Conservation (phyloP, 2,329 filamentous ascomycete species). For the Hypoxylon sp. region DNA sequence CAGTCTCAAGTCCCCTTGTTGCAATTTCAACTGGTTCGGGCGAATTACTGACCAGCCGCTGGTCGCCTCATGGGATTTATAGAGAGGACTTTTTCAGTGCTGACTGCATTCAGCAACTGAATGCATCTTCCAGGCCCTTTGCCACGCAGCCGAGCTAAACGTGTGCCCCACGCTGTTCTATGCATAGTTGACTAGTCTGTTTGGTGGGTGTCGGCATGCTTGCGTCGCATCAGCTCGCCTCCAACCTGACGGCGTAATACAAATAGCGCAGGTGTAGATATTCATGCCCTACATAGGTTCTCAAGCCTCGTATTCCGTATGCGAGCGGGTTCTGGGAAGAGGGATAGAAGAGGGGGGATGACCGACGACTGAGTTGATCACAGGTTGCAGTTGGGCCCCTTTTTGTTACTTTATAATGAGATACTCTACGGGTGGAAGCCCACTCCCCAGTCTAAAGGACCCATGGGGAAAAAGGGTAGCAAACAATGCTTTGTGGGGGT, state of each 20-base stretch:
- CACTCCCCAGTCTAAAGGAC: slow-evolving; percentile 7
- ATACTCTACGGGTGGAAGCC: slow-evolving; percentile 21
- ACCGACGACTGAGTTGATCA: slow-evolving; percentile 11
- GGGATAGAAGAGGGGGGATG: slow-evolving; percentile 1
- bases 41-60: slow-evolving; percentile 32
- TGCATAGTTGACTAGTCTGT: slow-evolving; percentile 26
- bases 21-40: slow-evolving; percentile 7
- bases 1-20: slow-evolving; percentile 9
- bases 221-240: slow-evolving; percentile 27
- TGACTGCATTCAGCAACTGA: slow-evolving; percentile 34
- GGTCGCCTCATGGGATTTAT: slow-evolving; percentile 28
- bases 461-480: slow-evolving; percentile 23
- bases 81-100: slow-evolving; percentile 33
- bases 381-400: slow-evolving; percentile 3
- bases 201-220: slow-evolving; percentile 35
- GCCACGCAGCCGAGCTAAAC: slow-evolving; percentile 32
- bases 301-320: slow-evolving; percentile 20
- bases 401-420: slow-evolving; percentile 32
- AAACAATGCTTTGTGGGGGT: slow-evolving; percentile 34
- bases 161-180: slow-evolving; percentile 31
- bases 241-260: slow-evolving; percentile 17
- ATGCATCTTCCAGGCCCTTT: slow-evolving; percentile 9
- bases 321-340: slow-evolving; percentile 15
- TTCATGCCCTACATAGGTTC: slow-evolving; percentile 14
- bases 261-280: slow-evolving; percentile 13